Evolutionary conservation across 139 green algal species (phyloP).

Genomic region (Deuterostichococcus epilithicus): DNA sequence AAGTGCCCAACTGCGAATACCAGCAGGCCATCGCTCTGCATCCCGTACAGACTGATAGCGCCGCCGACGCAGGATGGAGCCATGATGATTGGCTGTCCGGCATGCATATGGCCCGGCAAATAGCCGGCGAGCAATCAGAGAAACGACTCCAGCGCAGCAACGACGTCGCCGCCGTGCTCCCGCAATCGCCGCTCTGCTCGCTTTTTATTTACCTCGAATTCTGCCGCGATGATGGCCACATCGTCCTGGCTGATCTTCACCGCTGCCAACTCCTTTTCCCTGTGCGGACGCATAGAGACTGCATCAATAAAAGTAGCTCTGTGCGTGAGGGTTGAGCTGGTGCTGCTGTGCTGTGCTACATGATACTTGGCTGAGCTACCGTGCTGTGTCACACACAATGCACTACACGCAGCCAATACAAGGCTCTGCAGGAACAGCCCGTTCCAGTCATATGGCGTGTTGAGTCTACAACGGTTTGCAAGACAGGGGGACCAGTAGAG

Average conservation of each 20-base stretch:
- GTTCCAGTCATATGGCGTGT: not conserved
- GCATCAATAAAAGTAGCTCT: not conserved
- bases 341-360: not conserved
- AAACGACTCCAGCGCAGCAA: conserved; percentile 47
- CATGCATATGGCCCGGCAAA: too few relatives aligned
- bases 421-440: not conserved
- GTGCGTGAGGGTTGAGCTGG: not conserved
- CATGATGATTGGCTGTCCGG: too few relatives aligned
- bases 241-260: conserved; percentile 67
- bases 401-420: not conserved
- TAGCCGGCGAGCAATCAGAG: too few relatives aligned
- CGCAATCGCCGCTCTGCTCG: conserved; percentile 61
- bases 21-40: too few relatives aligned
- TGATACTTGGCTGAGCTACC: not conserved
- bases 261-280: conserved; percentile 70
- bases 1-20: too few relatives aligned
- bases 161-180: conserved; percentile 57
- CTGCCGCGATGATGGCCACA: conserved; percentile 54
- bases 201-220: conserved; percentile 76
- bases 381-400: not conserved
- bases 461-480: not conserved
- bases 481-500: not conserved
- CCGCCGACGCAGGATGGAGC: too few relatives aligned
- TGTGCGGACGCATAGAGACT: too few relatives aligned
- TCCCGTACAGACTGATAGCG: too few relatives aligned